Evolutionary conservation across 192 early-diverging fungal genomes (phyloP), one percentile per base, ranked within the genome.

Genomic region (Coemansia sp.): DNA sequence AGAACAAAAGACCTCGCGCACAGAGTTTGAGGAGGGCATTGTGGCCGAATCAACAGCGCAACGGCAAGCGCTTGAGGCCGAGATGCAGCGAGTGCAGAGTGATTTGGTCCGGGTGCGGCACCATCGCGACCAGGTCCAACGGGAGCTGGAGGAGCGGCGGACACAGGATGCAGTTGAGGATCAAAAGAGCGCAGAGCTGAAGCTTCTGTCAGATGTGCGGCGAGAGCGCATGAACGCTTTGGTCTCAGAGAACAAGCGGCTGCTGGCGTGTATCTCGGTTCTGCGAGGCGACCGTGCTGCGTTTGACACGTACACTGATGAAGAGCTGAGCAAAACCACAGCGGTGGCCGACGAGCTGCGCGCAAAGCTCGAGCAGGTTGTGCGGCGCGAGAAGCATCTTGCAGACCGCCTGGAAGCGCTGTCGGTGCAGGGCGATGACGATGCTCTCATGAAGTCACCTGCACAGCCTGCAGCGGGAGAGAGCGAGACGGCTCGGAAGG

Each of bases 201-300:
- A 76, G 64, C 67, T 78, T 5, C 65, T 83, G 40, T 70, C 79
- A 0, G 82, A 83, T 17, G 74, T 64, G 24, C 68, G 78, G 34
- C 78, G 84, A 60, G 86, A 86, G 64, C 80, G 85, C 37, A 85
- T 88, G 61, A 81, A 76, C 25, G 71, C 84, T 9, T 63, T 88
- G 31, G 73, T 84, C 7, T 70, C 84, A 2, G 84, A 86, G 47
- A 86, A 83, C 64, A 81, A 84, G 60, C 83, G 86, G 15, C 78
- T 87, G 12, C 63, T 83, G 60, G 63, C 75, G 14, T 79, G 76
- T 56, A 54, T 82, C 8, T 70, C 84, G 1, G 67, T 86, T 10
- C 62, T 79, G 11, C 68, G 66, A 8, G 86, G 85, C 6, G 83
- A 87, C 49, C 69, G 75, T 26, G 56, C 70, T 2, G 65, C 80